Percentiles rank a stretch among this genome's conserved stretches.
These are phyloP conservation scores for Lachancea mirantina DNA, from an alignment of 805 yeast genomes.

Conservation along the genomic window DNA sequence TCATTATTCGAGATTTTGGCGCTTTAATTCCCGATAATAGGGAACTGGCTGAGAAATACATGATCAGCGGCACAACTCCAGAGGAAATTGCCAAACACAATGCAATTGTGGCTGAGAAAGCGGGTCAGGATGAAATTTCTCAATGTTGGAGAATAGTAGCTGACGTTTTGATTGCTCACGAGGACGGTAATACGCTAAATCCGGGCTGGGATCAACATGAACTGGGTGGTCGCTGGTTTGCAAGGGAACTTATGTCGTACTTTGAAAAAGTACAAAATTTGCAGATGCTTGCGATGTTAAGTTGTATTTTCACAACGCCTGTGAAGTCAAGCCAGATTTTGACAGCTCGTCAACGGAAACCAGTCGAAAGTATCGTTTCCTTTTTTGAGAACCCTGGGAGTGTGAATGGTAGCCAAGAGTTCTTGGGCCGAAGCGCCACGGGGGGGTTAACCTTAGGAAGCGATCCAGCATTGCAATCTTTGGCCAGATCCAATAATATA, in stretches of 20 bases:
- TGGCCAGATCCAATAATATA: neutral
- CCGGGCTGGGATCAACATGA: constrained; percentile 80
- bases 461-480: neutral
- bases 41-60: constrained; percentile 61
- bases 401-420: neutral
- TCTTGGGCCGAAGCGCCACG: too few relatives aligned
- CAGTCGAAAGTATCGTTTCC: constrained; percentile 5
- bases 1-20: constrained; percentile 56
- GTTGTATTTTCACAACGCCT: constrained; percentile 47
- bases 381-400: constrained; percentile 3
- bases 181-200: constrained; percentile 23
- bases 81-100: constrained; percentile 62
- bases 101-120: constrained; percentile 57
- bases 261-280: constrained; percentile 60
- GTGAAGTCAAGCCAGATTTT: too few relatives aligned
- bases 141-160: constrained; percentile 67
- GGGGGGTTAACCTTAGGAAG: neutral
- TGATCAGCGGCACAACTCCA: constrained; percentile 56
- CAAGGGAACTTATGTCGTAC: constrained; percentile 52
- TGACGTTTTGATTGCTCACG: constrained; percentile 28
- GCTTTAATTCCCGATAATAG: constrained; percentile 68
- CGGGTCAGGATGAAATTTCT: constrained; percentile 55
- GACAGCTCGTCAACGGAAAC: neutral
- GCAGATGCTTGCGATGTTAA: constrained; percentile 86
- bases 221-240: constrained; percentile 61